Evolutionary conservation across 345 rosid genomes (phyloP), one percentile per base, ranked within the genome.

Genomic region (Pelargonium nanum): DNA sequence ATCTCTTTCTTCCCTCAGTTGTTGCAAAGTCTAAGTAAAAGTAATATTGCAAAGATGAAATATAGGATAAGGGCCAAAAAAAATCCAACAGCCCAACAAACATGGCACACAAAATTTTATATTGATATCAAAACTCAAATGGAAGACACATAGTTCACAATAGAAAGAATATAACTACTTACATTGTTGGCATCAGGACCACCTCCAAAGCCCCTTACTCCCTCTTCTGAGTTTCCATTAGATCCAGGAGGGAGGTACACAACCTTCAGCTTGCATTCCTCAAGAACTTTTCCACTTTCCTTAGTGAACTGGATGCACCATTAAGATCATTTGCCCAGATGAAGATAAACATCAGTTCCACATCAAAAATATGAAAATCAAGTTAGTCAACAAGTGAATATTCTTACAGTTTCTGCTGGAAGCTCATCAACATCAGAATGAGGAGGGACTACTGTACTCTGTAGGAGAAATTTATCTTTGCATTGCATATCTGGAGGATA

Each of bases 391-490:
- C 48, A 20, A 32, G 12, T 16, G 20, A 9, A 20, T 22, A 68
- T 64, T 57, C 85, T 74, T 77, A 92, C 98, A 16, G 85, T 83
- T 70, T 89, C 89, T 56, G 82, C 73, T 0, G 93, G 81, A 67
- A 88, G 83, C 56, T 85, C 96, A 71, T 89, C 92, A 4, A 77
- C 84, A 61, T 87, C 92, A 32, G 81, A 74, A 72, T 82, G 80
- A 5, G 86, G 72, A 71, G 81, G 78, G 62, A 88, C 84, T 26
- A 68, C 68, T 24, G 90, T 87, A 72, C 98, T 82, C 75, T 83
- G 98, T 53, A 92, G 70, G 69, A 92, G 92, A 82, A 92, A 92
- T 68, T 88, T 92, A 77, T 92, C 98, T 77, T 83, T 92, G 83
- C 98, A 86, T 69, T 86, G 95, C 96, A 88, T 77, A 73, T 83